Conservation (phyloP, 805 yeast genomes). For the Lachancea cidri region DNA sequence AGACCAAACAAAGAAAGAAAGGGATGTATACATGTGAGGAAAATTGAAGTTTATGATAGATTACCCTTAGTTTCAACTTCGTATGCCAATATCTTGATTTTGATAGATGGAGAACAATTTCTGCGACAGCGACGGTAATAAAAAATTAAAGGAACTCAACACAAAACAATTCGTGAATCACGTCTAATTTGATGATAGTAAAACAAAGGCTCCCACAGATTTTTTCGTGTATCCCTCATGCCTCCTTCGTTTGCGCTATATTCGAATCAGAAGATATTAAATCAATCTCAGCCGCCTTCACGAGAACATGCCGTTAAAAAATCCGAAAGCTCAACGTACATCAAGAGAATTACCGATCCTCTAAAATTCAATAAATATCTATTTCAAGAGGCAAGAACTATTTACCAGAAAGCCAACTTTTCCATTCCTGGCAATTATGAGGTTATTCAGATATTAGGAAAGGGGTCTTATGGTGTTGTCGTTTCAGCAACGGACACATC, state of each 20-base stretch:
- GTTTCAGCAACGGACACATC: conserved; percentile 55
- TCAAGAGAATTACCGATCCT: background rate
- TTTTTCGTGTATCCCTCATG: background rate
- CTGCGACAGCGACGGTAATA: too few relatives aligned
- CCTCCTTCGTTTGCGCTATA: conserved; percentile 5
- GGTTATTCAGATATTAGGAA: conserved; percentile 58
- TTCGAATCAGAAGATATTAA: conserved; percentile 5
- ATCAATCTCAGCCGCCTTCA: conserved; percentile 3
- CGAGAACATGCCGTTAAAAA: background rate
- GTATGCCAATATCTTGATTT: too few relatives aligned
- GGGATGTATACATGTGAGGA: too few relatives aligned
- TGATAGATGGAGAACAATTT: too few relatives aligned
- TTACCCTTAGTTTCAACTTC: too few relatives aligned
- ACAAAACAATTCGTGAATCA: too few relatives aligned
- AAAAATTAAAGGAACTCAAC: too few relatives aligned
- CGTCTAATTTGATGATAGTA: too few relatives aligned
- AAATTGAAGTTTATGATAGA: too few relatives aligned
- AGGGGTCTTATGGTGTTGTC: conserved; percentile 84
- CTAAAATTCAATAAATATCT: background rate
- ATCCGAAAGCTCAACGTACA: background rate
- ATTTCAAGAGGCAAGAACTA: conserved; percentile 19
- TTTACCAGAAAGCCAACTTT: conserved; percentile 53
- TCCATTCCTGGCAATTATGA: conserved; percentile 58
- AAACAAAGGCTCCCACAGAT: background rate
- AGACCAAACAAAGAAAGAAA: too few relatives aligned